These are phyloP conservation scores for Amphichorda felina DNA, from an alignment of 2,329 filamentous ascomycete genomes.

Conservation along the genomic window DNA sequence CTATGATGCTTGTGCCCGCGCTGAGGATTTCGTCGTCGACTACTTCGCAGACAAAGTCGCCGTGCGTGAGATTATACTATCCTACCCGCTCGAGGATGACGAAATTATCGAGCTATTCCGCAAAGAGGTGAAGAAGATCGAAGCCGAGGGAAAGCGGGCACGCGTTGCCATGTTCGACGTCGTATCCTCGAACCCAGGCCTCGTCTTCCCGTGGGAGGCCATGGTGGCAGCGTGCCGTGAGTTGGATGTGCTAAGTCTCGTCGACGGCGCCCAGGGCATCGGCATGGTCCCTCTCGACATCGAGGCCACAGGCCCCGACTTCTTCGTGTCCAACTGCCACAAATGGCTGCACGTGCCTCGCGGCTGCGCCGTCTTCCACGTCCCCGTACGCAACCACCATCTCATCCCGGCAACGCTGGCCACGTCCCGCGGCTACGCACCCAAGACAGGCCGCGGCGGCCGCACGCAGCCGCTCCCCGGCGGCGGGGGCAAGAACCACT, in stretches of 20 bases:
- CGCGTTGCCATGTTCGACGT: conserved; percentile 64
- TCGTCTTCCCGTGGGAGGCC: conserved; percentile 66
- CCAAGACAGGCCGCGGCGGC: conserved; percentile 20
- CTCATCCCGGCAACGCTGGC: conserved; percentile 65
- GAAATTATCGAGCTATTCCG: conserved; percentile 52
- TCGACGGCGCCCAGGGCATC: conserved; percentile 79
- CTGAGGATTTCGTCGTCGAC: conserved; percentile 60
- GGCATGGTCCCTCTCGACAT: conserved; percentile 70
- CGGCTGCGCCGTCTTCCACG: conserved; percentile 70
- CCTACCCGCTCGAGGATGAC: conserved; percentile 59
- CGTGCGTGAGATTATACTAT: conserved; percentile 43
- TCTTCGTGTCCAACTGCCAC: conserved; percentile 78
- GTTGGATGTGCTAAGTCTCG: conserved; percentile 55
- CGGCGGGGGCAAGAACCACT: conserved; percentile 37
- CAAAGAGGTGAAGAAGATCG: conserved; percentile 39
- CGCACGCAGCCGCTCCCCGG: conserved; percentile 25
- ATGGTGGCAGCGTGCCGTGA: conserved; percentile 54
- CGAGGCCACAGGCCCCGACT: conserved; percentile 58
- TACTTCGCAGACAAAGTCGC: conserved; percentile 34
- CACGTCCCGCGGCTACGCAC: conserved; percentile 67
- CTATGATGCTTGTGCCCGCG: conserved; percentile 68
- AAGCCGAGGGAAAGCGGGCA: conserved; percentile 46
- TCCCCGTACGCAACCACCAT: conserved; percentile 63
- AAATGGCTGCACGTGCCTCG: conserved; percentile 84
- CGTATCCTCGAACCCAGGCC: conserved; percentile 66